Conservation (phyloP, 2,329 filamentous ascomycete genomes). For the Cladosporium sp. region DNA sequence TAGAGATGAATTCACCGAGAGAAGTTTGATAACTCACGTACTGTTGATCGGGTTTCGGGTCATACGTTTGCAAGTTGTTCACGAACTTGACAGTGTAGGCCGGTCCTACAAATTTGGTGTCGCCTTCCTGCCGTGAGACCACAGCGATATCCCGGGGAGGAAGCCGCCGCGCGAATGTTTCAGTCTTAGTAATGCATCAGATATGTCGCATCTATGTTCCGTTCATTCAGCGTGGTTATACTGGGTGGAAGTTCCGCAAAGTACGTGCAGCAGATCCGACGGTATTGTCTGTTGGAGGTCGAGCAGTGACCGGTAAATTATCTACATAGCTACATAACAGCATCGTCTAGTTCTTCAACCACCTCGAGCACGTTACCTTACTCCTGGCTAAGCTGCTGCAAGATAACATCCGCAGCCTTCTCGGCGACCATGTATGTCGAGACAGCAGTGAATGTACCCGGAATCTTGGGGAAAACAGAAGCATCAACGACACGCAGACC, state of each 20-base stretch:
- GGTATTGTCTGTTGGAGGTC: too few species aligned
- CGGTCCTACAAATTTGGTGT: slow-evolving; percentile 52
- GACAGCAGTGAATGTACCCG: slow-evolving; percentile 50
- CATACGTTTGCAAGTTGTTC: not conserved
- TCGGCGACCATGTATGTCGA: slow-evolving; percentile 56
- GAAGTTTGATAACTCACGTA: too few species aligned
- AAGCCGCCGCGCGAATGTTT: slow-evolving; percentile 47
- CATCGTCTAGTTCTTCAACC: not conserved
- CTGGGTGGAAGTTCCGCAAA: too few species aligned
- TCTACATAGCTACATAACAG: slow-evolving; percentile 1
- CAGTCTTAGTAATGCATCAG: slow-evolving; percentile 50
- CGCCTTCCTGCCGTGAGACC: slow-evolving; percentile 51
- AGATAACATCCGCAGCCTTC: slow-evolving; percentile 59
- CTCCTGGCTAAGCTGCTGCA: slow-evolving; percentile 17
- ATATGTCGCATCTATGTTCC: slow-evolving; percentile 28
- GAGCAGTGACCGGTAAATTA: not conserved
- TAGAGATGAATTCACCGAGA: too few species aligned
- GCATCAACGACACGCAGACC: slow-evolving; percentile 61
- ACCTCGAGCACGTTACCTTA: not conserved
- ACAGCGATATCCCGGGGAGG: slow-evolving; percentile 51
- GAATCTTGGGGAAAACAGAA: slow-evolving; percentile 53
- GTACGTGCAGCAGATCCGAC: too few species aligned
- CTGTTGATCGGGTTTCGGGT: not conserved
- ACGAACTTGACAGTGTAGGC: slow-evolving; percentile 41
- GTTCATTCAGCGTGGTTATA: too few species aligned